Percentiles rank a stretch among this genome's conserved stretches.
These are phyloP conservation scores for Penicillium sp. DNA, from an alignment of 2,329 filamentous ascomycete genomes.

Conservation along the genomic window DNA sequence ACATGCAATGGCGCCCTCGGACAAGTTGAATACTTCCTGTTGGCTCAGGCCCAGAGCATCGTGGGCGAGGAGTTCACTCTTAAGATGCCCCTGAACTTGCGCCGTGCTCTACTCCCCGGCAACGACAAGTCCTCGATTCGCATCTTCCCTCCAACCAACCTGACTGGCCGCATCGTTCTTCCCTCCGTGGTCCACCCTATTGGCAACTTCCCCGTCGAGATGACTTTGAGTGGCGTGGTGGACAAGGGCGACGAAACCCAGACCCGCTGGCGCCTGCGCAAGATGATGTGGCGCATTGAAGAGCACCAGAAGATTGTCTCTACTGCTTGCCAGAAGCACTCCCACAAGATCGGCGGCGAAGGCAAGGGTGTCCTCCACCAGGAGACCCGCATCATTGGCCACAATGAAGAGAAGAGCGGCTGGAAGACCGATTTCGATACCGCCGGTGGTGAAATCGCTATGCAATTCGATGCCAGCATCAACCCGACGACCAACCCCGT, in stretches of 20 bases:
- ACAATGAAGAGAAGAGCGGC: constrained; percentile 79
- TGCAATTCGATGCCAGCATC: constrained; percentile 73
- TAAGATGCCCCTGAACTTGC: constrained; percentile 71
- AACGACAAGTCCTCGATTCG: constrained; percentile 86
- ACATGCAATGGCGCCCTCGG: constrained; percentile 75
- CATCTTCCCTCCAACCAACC: constrained; percentile 94
- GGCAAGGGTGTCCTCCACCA: constrained; percentile 74
- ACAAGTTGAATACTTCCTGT: constrained; percentile 77
- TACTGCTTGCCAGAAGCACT: constrained; percentile 78
- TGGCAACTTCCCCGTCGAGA: constrained; percentile 75
- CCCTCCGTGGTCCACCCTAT: constrained; percentile 84
- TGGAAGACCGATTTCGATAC: constrained; percentile 83
- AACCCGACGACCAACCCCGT: constrained; percentile 67
- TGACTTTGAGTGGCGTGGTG: constrained; percentile 85
- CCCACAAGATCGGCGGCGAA: constrained; percentile 65
- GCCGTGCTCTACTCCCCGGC: constrained; percentile 78
- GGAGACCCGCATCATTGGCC: constrained; percentile 76
- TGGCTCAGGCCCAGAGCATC: constrained; percentile 66
- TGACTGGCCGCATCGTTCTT: constrained; percentile 82
- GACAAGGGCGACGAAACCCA: constrained; percentile 70
- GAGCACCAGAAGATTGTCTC: constrained; percentile 81
- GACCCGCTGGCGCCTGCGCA: constrained; percentile 87
- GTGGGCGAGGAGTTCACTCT: constrained; percentile 67
- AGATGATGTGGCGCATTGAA: constrained; percentile 90
- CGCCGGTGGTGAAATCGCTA: constrained; percentile 74